A percentile compares a stretch with the other conserved stretches of the same genome.
Conservation (phyloP, 2,329 filamentous ascomycete genomes). For the Aspergillus sp. region DNA sequence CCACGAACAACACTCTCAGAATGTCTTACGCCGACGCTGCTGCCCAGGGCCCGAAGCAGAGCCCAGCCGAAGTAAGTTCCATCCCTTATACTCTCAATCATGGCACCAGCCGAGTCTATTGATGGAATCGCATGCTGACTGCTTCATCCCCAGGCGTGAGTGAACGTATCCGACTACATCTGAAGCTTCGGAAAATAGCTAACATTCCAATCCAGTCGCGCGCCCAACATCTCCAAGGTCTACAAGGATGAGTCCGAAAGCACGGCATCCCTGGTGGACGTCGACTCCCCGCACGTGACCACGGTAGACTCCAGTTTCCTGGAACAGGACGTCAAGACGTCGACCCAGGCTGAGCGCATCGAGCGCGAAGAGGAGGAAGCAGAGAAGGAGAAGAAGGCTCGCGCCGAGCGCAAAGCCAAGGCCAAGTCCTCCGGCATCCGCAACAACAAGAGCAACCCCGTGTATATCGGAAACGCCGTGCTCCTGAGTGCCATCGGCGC, state of each 20-base stretch:
- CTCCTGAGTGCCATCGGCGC: conserved; percentile 41
- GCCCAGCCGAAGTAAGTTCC: conserved; percentile 46
- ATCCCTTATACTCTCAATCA: not conserved
- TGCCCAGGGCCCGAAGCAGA: conserved; percentile 47
- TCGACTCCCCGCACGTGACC: conserved; percentile 47
- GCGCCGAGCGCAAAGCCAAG: conserved; percentile 33
- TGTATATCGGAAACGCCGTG: conserved; percentile 48
- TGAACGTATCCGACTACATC: conserved; percentile 3
- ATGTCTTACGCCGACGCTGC: conserved; percentile 53
- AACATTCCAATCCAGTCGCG: conserved; percentile 34
- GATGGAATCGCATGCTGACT: not conserved
- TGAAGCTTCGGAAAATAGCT: not conserved
- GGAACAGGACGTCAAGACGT: conserved; percentile 44
- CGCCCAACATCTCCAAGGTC: conserved; percentile 39
- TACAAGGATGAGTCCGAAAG: conserved; percentile 42
- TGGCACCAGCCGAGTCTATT: not conserved
- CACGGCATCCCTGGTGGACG: conserved; percentile 46
- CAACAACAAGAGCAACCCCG: conserved; percentile 47
- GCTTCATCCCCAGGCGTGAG: conserved; percentile 35
- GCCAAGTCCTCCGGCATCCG: conserved; percentile 27
- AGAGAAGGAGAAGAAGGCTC: conserved; percentile 26
- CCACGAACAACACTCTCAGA: conserved; percentile 12
- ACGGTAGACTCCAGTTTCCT: conserved; percentile 44
- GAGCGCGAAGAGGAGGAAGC: conserved; percentile 36
- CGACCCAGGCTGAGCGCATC: conserved; percentile 47